These are phyloP conservation scores for Xylariaceae sp. DNA, from an alignment of 2,329 filamentous ascomycete genomes.

Conservation along the genomic window DNA sequence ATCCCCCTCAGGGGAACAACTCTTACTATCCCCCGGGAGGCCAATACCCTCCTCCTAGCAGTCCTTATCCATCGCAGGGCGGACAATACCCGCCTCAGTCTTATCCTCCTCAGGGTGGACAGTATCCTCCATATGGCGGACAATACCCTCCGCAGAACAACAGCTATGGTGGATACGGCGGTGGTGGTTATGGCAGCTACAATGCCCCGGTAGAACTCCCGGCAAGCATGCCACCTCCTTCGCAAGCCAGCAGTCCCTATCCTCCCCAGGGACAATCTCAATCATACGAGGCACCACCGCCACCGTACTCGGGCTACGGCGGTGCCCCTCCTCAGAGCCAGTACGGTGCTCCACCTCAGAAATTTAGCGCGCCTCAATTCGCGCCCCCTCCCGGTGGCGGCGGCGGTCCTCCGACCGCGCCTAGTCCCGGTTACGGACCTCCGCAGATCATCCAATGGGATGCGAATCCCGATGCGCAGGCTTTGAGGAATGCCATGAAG, in stretches of 20 bases:
- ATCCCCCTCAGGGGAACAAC: conserved; percentile 25
- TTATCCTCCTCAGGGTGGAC: conserved; percentile 23
- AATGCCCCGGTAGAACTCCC: conserved; percentile 19
- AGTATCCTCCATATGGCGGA: conserved; percentile 33
- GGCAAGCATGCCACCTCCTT: conserved; percentile 17
- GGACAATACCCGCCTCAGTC: conserved; percentile 11
- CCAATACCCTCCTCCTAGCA: conserved; percentile 22
- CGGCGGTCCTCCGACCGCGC: conserved; percentile 50
- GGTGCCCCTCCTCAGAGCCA: conserved; percentile 32
- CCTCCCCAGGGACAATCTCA: conserved; percentile 20
- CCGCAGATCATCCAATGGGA: conserved; percentile 66
- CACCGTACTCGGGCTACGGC: conserved; percentile 34
- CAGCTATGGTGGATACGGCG: neutral
- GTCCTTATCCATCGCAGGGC: conserved; percentile 18
- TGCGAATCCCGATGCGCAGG: conserved; percentile 62
- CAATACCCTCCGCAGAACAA: neutral
- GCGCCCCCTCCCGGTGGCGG: conserved; percentile 22
- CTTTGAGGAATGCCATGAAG: conserved; percentile 79
- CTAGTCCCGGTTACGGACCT: conserved; percentile 70
- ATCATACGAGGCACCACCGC: conserved; percentile 32
- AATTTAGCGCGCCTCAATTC: conserved; percentile 29
- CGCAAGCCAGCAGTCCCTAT: conserved; percentile 27
- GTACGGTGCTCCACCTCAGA: conserved; percentile 35
- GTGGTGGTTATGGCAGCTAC: neutral
- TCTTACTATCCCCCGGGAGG: conserved; percentile 27